These are phyloP conservation scores for Candida nitratophila DNA, from an alignment of 805 yeast genomes.

Conservation along the genomic window DNA sequence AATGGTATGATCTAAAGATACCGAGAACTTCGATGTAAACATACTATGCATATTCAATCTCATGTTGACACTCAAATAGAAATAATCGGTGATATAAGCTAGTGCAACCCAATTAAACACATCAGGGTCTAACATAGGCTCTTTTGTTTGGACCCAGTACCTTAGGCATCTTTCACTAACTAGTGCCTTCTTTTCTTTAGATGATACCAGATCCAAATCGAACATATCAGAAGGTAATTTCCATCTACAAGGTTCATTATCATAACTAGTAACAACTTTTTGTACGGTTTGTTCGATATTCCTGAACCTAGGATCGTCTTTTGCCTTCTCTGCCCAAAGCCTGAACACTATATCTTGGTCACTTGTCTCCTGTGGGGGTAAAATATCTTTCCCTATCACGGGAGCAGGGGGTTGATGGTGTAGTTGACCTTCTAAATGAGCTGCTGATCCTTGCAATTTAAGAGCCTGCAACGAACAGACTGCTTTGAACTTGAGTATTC, in stretches of 20 bases:
- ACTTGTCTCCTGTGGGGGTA: conserved; percentile 20
- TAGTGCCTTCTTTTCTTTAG: conserved; percentile 8
- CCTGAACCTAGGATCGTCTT: conserved; percentile 11
- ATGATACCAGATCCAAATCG: conserved; percentile 17
- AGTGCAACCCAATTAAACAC: conserved; percentile 47
- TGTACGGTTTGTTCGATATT: conserved; percentile 16
- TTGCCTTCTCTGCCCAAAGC: conserved; percentile 20
- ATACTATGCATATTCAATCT: conserved; percentile 41
- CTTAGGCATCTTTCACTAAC: conserved; percentile 21
- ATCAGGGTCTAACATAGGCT: conserved; percentile 13
- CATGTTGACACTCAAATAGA: conserved; percentile 44
- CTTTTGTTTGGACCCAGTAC: conserved; percentile 26
- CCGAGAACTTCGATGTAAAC: conserved; percentile 42
- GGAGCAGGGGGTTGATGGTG: conserved; percentile 22
- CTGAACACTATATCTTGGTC: conserved; percentile 21
- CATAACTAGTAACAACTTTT: conserved; percentile 19
- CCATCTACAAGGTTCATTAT: conserved; percentile 28
- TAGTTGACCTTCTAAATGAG: conserved; percentile 21
- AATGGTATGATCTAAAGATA: conserved; percentile 60
- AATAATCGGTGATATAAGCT: conserved; percentile 54
- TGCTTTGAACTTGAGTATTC: conserved; percentile 42
- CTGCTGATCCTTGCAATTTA: conserved; percentile 24
- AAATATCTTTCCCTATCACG: conserved; percentile 20
- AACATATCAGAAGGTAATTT: conserved; percentile 25
- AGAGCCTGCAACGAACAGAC: conserved; percentile 38